Base-by-base conservation (phyloP, 768 basidiomycete species). In the Boletus rubescentipes region DNA sequence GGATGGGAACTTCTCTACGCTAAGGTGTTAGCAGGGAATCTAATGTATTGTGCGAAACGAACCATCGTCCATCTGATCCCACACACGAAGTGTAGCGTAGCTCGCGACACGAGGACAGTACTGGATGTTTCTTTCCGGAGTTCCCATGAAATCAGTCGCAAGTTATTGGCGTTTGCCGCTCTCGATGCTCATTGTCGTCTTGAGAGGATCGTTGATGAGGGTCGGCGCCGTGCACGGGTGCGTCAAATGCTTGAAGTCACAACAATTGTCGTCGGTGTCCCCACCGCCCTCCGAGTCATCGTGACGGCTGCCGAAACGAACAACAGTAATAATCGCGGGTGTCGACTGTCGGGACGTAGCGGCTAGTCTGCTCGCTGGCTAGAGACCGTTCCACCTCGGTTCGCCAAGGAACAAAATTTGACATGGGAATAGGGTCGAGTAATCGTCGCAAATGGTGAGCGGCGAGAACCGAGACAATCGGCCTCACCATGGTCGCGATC, bases 41-140 rank as follows among this genome's bases (percentile, higher is more conserved):
- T 10, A 2, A 29, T 21, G 26, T 16, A 21, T 5, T 7, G 26
- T 4, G 6, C 4, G 16, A 43, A 32, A 57, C 26, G 14, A 18
- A 57, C 56, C 56, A 35, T 55, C 44, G 39, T 41, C 44, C 54
- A 45, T 39, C 42, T 47, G 3, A 54, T 55, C 41, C 14, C 3
- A n/a, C 9, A 55, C 41, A 44, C 23, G 8, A 29, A 9, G 10
- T 43, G 21, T 50, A 3, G 43, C 53, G 43, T 2, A 35, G 54
- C 54, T 46, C 53, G 43, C 54, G 38, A 20, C 43, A 40, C 54
- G 31, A 59, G 41, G 53, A 45, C 26, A 18, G 55, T 36, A 9
- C 18, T 12, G 46, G 29, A n/a, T 5, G 3, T 15, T 23, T 6
- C 26, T 26, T 46, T n/a, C 16, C 4, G 9, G 12, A 18, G 4